These are phyloP conservation scores for Solanum chacoense DNA, from an alignment of 305 asterid genomes.

Conservation along the genomic window DNA sequence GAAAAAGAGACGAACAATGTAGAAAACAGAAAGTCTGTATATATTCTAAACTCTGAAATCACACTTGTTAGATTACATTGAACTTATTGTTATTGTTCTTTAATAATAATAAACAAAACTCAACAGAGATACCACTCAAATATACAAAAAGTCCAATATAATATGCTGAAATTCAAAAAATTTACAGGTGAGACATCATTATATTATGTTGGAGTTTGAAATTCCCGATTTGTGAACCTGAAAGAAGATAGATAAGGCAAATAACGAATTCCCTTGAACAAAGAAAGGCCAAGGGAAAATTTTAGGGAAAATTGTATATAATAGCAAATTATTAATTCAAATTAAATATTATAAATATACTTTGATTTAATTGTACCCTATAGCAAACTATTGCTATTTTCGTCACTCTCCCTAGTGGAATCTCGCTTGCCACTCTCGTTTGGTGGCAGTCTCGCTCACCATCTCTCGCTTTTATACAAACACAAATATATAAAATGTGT, in stretches of 20 bases:
- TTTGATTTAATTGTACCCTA: too few relatives aligned
- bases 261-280: not conserved
- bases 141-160: not conserved
- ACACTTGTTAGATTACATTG: not conserved
- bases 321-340: too few relatives aligned
- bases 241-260: not conserved
- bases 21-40: not conserved
- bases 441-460: too few relatives aligned
- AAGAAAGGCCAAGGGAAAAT: not conserved
- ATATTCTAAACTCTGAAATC: not conserved
- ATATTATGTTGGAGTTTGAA: not conserved
- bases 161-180: not conserved
- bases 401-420: too few relatives aligned
- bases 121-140: not conserved
- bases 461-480: too few relatives aligned
- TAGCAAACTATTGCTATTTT: too few relatives aligned
- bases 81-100: not conserved
- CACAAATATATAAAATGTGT: too few relatives aligned
- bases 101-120: not conserved
- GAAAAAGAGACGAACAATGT: too few relatives aligned
- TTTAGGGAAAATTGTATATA: too few relatives aligned
- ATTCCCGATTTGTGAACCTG: not conserved
- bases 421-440: too few relatives aligned
- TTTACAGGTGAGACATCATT: not conserved
- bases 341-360: too few relatives aligned